A percentile compares a stretch with the other conserved stretches of the same genome.
Evolutionary conservation across 768 basidiomycete genomes (phyloP).

Genomic region (Thelephora aurantiotincta): DNA sequence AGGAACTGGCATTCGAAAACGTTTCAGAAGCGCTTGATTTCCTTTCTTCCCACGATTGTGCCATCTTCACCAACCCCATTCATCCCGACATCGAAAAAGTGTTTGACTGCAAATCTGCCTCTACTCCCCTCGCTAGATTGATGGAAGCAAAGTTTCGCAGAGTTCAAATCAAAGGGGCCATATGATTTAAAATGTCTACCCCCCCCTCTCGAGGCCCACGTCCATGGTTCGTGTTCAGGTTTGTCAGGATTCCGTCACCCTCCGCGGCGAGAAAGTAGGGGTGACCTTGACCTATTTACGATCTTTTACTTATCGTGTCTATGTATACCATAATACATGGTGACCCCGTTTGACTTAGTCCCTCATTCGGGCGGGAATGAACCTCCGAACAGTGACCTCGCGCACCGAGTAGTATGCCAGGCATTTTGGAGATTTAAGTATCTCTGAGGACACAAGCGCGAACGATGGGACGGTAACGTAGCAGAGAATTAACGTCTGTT

Average conservation of each 20-base stretch:
- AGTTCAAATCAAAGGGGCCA: conserved; percentile 86
- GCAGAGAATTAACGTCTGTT: conserved; percentile 74
- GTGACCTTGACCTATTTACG: too few species aligned
- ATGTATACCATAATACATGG: neutral
- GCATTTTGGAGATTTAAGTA: conserved; percentile 59
- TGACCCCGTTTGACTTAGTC: conserved; percentile 32
- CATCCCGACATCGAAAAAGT: conserved; percentile 46
- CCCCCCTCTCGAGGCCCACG: neutral
- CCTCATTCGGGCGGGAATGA: conserved; percentile 87
- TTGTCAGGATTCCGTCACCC: conserved; percentile 2
- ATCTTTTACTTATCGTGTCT: neutral
- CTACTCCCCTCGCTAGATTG: conserved; percentile 38
- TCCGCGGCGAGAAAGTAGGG: neutral
- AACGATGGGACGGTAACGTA: conserved; percentile 88
- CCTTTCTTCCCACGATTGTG: conserved; percentile 53
- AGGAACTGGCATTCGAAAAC: conserved; percentile 76
- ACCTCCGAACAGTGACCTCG: conserved; percentile 75
- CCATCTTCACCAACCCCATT: conserved; percentile 50
- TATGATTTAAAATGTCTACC: conserved; percentile 26
- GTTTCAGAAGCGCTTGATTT: conserved; percentile 51
- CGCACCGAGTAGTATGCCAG: conserved; percentile 65
- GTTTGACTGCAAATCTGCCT: conserved; percentile 60
- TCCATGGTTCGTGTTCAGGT: neutral
- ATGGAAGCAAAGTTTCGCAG: conserved; percentile 76
- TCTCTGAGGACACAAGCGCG: conserved; percentile 33